Percentiles rank a stretch among this genome's conserved stretches.
phyloP scores from a whole-genome alignment of 2,329 filamentous ascomycete species.

The Cladophialophora immunda region DNA sequence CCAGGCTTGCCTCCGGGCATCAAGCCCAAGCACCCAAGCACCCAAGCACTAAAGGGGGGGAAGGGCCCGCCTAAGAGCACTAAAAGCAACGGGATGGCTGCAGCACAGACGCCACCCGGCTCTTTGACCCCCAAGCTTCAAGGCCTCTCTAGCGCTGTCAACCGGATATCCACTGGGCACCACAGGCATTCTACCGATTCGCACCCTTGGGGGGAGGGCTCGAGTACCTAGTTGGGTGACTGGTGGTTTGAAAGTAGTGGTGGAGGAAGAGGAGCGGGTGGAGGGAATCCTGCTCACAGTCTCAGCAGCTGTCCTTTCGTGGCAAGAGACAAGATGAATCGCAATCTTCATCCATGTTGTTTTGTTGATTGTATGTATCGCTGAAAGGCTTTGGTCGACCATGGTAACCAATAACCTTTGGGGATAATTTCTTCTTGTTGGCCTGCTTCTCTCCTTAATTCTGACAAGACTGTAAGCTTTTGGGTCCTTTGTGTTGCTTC shows the following conservation, averaged over 20 bases:
- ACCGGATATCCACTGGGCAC: conserved; percentile 4
- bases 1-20: conserved; percentile 12
- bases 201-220: not conserved
- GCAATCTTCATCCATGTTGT: not conserved
- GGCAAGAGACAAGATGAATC: not conserved
- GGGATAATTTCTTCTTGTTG: not conserved
- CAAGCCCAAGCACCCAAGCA: conserved; percentile 12
- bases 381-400: not conserved
- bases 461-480: not conserved
- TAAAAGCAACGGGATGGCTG: conserved; percentile 29
- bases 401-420: not conserved
- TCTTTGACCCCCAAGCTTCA: conserved; percentile 14
- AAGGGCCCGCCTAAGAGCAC: conserved; percentile 12
- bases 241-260: not conserved
- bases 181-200: conserved; percentile 13
- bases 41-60: conserved; percentile 13
- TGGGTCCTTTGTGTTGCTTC: not conserved
- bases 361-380: not conserved
- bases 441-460: not conserved
- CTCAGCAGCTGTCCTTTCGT: not conserved
- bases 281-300: not conserved
- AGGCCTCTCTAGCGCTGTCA: conserved; percentile 1
- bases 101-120: conserved; percentile 27
- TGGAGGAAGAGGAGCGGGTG: not conserved
- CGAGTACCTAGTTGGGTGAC: not conserved